A percentile compares a stretch with the other conserved stretches of the same genome.
Evolutionary conservation across 352 stramenopile genomes (phyloP).

Genomic region (Globisporangium nodosum): DNA sequence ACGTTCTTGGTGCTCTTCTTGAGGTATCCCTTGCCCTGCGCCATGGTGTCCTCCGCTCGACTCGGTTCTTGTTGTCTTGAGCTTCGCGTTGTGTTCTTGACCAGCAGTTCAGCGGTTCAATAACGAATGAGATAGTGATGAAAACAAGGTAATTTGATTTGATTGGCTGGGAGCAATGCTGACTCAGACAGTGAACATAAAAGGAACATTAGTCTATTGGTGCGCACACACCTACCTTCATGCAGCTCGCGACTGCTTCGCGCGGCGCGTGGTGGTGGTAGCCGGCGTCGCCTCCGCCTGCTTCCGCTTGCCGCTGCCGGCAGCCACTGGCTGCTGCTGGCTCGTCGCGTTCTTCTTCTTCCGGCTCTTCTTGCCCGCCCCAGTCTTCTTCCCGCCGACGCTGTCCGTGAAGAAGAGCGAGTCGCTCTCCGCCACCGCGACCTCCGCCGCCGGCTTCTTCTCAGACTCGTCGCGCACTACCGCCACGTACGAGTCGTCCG

Average conservation of each 20-base stretch:
- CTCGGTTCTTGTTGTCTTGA: too few species aligned
- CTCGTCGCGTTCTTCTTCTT: conserved; percentile 9
- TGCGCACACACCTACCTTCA: background rate
- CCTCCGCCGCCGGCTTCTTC: background rate
- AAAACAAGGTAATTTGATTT: too few species aligned
- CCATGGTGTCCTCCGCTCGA: conserved; percentile 29
- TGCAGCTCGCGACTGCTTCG: background rate
- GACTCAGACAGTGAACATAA: too few species aligned
- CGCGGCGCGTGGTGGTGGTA: background rate
- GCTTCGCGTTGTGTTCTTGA: background rate
- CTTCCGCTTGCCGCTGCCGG: background rate
- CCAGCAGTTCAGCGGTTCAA: too few species aligned
- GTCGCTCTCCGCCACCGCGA: conserved; percentile 5
- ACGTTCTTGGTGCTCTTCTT: conserved; percentile 73
- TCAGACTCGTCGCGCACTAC: conserved; percentile 4
- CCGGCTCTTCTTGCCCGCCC: conserved; percentile 23
- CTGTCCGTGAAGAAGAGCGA: conserved; percentile 60
- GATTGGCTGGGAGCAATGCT: too few species aligned
- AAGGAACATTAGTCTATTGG: too few species aligned
- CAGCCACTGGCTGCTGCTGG: conserved; percentile 4
- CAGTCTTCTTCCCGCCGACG: conserved; percentile 31
- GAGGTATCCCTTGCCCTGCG: conserved; percentile 74
- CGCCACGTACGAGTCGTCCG: conserved; percentile 14
- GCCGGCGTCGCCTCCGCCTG: background rate
- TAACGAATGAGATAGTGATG: too few species aligned